These are phyloP conservation scores for Penicillium roqueforti DNA, from an alignment of 495 filamentous ascomycete species.

Conservation along the genomic window DNA sequence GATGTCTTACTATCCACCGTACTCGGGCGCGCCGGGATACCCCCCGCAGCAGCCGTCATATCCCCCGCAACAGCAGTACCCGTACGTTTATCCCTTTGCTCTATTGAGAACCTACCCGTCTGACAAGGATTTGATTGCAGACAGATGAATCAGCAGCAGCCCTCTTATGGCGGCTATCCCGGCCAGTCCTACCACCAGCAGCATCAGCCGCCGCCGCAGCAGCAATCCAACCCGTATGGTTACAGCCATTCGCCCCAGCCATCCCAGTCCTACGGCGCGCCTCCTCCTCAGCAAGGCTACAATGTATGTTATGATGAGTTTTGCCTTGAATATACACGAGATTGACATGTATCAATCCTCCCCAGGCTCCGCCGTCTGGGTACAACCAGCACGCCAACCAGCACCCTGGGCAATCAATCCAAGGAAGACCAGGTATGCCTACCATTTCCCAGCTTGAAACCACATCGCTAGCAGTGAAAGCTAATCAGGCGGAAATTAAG, in stretches of 20 bases:
- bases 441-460: not conserved
- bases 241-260: slow-evolving; percentile 44
- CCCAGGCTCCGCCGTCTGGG: slow-evolving; percentile 27
- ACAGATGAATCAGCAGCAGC: slow-evolving; percentile 34
- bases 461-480: not conserved
- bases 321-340: not conserved
- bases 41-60: slow-evolving; percentile 42
- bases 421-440: slow-evolving; percentile 37
- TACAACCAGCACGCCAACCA: slow-evolving; percentile 35
- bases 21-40: slow-evolving; percentile 45
- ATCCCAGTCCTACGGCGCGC: slow-evolving; percentile 38
- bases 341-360: slow-evolving; percentile 17
- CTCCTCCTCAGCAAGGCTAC: slow-evolving; percentile 42
- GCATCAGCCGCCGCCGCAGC: slow-evolving; percentile 28
- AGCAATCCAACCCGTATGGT: slow-evolving; percentile 41
- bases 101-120: not conserved
- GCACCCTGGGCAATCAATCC: slow-evolving; percentile 34
- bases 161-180: slow-evolving; percentile 45
- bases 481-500: slow-evolving; percentile 1
- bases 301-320: slow-evolving; percentile 26
- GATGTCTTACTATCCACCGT: slow-evolving; percentile 54
- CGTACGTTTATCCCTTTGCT: slow-evolving; percentile 25
- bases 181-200: slow-evolving; percentile 46
- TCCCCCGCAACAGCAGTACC: slow-evolving; percentile 35
- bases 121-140: slow-evolving; percentile 19